phyloP scores from a whole-genome alignment of 352 stramenopile species.

The Phytophthora brassicae region DNA sequence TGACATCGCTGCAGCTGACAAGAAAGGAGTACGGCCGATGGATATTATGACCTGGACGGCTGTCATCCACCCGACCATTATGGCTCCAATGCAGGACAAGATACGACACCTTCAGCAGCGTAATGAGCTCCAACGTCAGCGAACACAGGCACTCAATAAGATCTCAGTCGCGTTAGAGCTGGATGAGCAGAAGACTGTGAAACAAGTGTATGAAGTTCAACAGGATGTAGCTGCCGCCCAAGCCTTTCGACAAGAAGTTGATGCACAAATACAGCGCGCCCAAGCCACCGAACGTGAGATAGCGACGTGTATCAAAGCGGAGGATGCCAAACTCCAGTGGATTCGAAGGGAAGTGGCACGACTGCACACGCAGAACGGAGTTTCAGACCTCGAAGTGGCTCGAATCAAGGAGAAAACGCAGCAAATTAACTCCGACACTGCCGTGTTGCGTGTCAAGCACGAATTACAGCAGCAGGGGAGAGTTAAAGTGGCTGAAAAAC shows the following conservation, averaged over 20 bases:
- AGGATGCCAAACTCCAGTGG: slow-evolving; percentile 24
- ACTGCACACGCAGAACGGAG: slow-evolving; percentile 29
- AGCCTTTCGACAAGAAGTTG: slow-evolving; percentile 29
- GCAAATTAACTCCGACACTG: slow-evolving; percentile 7
- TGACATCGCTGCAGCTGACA: slow-evolving; percentile 29
- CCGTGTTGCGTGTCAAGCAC: slow-evolving; percentile 8
- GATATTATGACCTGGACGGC: slow-evolving; percentile 39
- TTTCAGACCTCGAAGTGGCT: slow-evolving; percentile 24
- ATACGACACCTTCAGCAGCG: slow-evolving; percentile 29
- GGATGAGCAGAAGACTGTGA: slow-evolving; percentile 7
- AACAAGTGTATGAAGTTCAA: slow-evolving; percentile 8
- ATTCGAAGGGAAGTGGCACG: slow-evolving; percentile 24
- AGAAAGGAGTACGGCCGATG: slow-evolving; percentile 36
- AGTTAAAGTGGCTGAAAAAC: slow-evolving; percentile 10
- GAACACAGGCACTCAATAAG: slow-evolving; percentile 15
- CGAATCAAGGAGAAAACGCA: slow-evolving; percentile 17
- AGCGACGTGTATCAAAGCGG: slow-evolving; percentile 12
- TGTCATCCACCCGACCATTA: slow-evolving; percentile 31
- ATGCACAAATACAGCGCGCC: slow-evolving; percentile 27
- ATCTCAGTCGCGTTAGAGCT: slow-evolving; percentile 9
- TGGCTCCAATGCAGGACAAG: slow-evolving; percentile 34
- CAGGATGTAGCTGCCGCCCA: slow-evolving; percentile 16
- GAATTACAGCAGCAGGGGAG: slow-evolving; percentile 16
- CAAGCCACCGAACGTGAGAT: slow-evolving; percentile 21
- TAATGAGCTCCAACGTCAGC: slow-evolving; percentile 12